These are phyloP conservation scores for Neurospora discreta DNA, from an alignment of 495 filamentous ascomycete species.

Conservation along the genomic window DNA sequence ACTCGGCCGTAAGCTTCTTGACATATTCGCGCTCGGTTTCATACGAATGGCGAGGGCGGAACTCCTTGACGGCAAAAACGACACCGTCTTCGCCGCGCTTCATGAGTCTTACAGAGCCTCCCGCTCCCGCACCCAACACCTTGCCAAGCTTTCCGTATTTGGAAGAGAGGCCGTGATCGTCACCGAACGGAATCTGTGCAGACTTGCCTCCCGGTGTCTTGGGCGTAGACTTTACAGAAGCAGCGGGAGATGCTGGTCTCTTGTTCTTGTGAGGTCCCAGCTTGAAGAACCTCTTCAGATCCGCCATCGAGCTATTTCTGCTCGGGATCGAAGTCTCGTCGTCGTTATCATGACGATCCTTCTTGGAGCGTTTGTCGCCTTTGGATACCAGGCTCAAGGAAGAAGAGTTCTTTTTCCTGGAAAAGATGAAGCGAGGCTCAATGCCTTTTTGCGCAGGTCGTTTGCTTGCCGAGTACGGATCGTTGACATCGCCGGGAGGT, in stretches of 20 bases:
- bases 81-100: constrained; percentile 81
- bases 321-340: constrained; percentile 28
- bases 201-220: constrained; percentile 45
- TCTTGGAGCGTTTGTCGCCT: constrained; percentile 22
- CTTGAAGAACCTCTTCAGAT: constrained; percentile 88
- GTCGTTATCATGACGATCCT: constrained; percentile 34
- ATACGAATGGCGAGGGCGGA: constrained; percentile 83
- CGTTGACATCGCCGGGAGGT: constrained; percentile 69
- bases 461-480: constrained; percentile 78
- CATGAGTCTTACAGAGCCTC: constrained; percentile 89
- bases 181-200: constrained; percentile 75
- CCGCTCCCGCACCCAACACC: constrained; percentile 87
- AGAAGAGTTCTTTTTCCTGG: constrained; percentile 41
- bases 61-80: constrained; percentile 97
- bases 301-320: constrained; percentile 79
- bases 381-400: constrained; percentile 28
- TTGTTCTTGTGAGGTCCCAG: constrained; percentile 50
- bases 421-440: constrained; percentile 79
- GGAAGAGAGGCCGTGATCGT: constrained; percentile 80
- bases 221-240: constrained; percentile 39
- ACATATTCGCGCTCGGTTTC: constrained; percentile 91
- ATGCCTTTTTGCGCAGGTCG: constrained; percentile 61
- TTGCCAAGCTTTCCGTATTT: constrained; percentile 95
- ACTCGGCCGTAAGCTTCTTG: constrained; percentile 99
- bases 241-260: constrained; percentile 47